phyloP scores from a whole-genome alignment of 306 rosid genomes.

The Alnus glutinosa region DNA sequence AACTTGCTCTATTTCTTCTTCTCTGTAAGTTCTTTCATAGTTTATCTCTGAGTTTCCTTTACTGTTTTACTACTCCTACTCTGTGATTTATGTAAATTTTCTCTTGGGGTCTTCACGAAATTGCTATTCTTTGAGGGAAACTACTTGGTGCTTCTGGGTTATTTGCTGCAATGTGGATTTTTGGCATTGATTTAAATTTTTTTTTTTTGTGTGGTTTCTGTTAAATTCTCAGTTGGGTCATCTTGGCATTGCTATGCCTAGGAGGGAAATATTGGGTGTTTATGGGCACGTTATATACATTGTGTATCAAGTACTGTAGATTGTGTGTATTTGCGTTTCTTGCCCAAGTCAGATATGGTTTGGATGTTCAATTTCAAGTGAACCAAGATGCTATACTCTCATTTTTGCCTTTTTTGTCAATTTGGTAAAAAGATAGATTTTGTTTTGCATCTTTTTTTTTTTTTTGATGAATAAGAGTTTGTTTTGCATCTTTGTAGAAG shows the following conservation, averaged over 20 bases:
- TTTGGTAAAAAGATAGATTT: not conserved
- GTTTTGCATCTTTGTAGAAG: not conserved
- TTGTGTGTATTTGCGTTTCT: not conserved
- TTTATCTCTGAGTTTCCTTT: slow-evolving; percentile 16
- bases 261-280: slow-evolving; percentile 5
- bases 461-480: not conserved
- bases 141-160: not conserved
- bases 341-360: not conserved
- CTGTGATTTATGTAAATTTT: not conserved
- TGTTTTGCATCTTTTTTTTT: not conserved
- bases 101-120: slow-evolving; percentile 7
- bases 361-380: slow-evolving; percentile 6
- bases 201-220: not conserved
- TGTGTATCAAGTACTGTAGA: not conserved
- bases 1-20: slow-evolving; percentile 30
- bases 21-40: slow-evolving; percentile 35
- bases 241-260: not conserved
- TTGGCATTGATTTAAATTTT: not conserved
- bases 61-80: not conserved
- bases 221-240: slow-evolving; percentile 2
- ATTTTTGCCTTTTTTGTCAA: not conserved
- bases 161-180: not conserved
- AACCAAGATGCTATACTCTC: not conserved
- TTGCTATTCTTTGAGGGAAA: not conserved
- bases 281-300: slow-evolving; percentile 1